Base-by-base conservation (phyloP, 306 rosid species). In the Cyamopsis tetragonoloba region DNA sequence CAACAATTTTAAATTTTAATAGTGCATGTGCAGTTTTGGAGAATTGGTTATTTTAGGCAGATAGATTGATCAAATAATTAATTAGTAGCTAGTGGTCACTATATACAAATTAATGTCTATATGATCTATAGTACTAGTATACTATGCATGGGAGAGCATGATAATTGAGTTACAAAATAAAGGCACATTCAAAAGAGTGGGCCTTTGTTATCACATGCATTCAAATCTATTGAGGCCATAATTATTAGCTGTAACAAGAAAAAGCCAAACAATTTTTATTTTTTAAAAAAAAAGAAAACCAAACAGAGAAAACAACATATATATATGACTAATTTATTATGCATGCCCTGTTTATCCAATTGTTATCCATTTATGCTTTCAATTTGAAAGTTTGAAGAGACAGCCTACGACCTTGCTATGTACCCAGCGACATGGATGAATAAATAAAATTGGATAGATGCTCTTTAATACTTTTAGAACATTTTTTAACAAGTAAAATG, bases 151-250 rank as follows among this genome's bases (percentile, higher is more conserved):
- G 70, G 12, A 10, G 30, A 44, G 69, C 51, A 55, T 70, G 59
- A 75, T n/a, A n/a, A n/a, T 80, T 32, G 62, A 70, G 47, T 68
- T 14, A n/a, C n/a, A n/a, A n/a, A n/a, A n/a, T 53, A 79, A 69
- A 63, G 32, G 42, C 22, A 70, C 11, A 44, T 12, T 22, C 11
- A 74, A 58, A 65, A 66, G 55, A 60, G 63, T 20, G 50, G 53
- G 32, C 51, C 27, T 37, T 61, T 68, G 51, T 46, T 63, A 19
- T 68, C 64, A 73, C 58, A 79, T 68, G 68, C 38, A 68, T 60
- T 72, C 47, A 50, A 63, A 62, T 43, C 27, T 60, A 60, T 22
- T 4, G 51, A 60, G 60, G 66, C 37, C 66, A 1, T 3, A 70
- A n/a, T n/a, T 53, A 13, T 70, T 62, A 37, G 73, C 7, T 46